Base-by-base conservation (phyloP, 768 basidiomycete genomes). In the Myochromella boudieri region DNA sequence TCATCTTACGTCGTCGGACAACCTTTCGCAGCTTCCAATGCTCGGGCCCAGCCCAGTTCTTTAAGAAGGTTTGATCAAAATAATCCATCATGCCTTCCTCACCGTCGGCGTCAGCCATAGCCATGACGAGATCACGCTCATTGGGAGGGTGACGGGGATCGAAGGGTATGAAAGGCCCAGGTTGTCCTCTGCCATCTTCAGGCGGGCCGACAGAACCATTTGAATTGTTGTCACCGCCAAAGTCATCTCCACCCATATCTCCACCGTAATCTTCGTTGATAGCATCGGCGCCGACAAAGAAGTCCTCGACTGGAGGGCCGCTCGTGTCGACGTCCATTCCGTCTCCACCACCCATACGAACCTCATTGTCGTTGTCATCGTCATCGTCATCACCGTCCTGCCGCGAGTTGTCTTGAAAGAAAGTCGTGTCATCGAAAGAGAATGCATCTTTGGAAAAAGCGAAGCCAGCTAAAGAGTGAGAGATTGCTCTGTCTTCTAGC, bases 1-100 rank as follows among this genome's bases (percentile, higher is more conserved):
- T 64, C n/a, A 6, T n/a, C 82, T 67, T 53, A 95, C 92, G 78
- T 73, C 78, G 81, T 49, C 87, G 80, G 42, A 92, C 72, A n/a
- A 84, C 77, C 60, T 84, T 88, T 51, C 88, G 74, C 59, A 98
- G 65, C 63, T 95, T 98, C 95, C 97, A 99, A 62, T 99, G 97
- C 66, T 98, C 92, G 6, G 95, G 95, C 0, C 97, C 97, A 3
- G 97, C 97, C 97, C 97, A 99, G 56, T 95, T 95, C 76, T 91
- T 95, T 57, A 85, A 73, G 58, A 89, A 77, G 51, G 74, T 82
- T 58, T 84, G 78, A 64, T 98, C 95, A 61, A 98, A 97, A 65
- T 95, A 97, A 58, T 95, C 93, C 46, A 88, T 81, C 46, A 76
- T 78, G 2, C 76, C 82, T 3, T 70, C 74, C n/a, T 74, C 76